These are phyloP conservation scores for Penicillium sumatraense DNA, from an alignment of 2,329 filamentous ascomycete species.

Conservation along the genomic window DNA sequence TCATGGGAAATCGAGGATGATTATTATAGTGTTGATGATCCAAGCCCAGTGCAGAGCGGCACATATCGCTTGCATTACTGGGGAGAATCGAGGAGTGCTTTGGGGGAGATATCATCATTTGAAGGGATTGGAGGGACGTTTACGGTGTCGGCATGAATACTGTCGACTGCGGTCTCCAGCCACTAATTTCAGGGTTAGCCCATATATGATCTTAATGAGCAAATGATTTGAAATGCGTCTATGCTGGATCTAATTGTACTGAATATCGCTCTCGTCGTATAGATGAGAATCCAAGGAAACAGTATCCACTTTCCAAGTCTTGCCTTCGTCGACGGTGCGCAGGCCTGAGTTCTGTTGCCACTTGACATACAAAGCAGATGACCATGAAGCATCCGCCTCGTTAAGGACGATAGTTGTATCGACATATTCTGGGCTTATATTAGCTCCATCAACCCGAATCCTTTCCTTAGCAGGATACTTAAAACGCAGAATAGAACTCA, in stretches of 20 bases:
- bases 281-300: not conserved
- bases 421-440: not conserved
- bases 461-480: not conserved
- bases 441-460: too few species aligned
- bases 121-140: constrained; percentile 65
- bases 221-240: not conserved
- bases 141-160: constrained; percentile 31
- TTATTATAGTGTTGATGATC: constrained; percentile 47
- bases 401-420: not conserved
- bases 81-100: constrained; percentile 74
- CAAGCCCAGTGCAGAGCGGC: constrained; percentile 53
- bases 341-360: not conserved
- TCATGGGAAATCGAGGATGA: constrained; percentile 76
- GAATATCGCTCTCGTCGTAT: not conserved
- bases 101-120: constrained; percentile 68
- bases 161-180: not conserved
- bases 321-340: not conserved
- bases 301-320: not conserved
- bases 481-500: not conserved
- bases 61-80: constrained; percentile 82
- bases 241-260: not conserved
- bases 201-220: not conserved
- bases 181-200: not conserved
- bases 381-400: not conserved
- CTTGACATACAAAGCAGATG: not conserved